Evolutionary conservation across 2,329 filamentous ascomycete species (phyloP).

Genomic region (Epichloe aotearoae): DNA sequence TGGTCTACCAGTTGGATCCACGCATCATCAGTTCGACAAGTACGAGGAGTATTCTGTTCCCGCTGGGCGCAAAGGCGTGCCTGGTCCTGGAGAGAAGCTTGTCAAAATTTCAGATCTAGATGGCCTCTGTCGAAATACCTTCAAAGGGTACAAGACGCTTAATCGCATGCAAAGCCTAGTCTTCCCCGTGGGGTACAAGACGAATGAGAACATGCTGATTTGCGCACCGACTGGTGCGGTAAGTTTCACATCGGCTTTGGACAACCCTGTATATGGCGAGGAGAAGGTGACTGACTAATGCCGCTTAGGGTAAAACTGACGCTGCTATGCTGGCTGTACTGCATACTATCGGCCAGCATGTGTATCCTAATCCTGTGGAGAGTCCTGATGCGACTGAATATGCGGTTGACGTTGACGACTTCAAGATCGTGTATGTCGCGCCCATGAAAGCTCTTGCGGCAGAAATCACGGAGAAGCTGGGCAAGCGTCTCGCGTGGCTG

Average conservation of each 20-base stretch:
- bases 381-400: slow-evolving; percentile 64
- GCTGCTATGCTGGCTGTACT: slow-evolving; percentile 94
- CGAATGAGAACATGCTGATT: slow-evolving; percentile 96
- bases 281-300: background rate
- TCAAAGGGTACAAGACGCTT: slow-evolving; percentile 82
- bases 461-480: slow-evolving; percentile 89
- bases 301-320: slow-evolving; percentile 73
- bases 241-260: slow-evolving; percentile 19
- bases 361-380: slow-evolving; percentile 66
- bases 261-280: background rate
- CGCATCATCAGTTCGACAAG: slow-evolving; percentile 55
- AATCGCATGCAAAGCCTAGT: slow-evolving; percentile 98
- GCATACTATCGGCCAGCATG: slow-evolving; percentile 78
- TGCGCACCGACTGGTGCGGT: slow-evolving; percentile 90
- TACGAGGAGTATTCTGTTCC: slow-evolving; percentile 89
- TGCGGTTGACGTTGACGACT: slow-evolving; percentile 69
- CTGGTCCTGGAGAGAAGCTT: slow-evolving; percentile 61
- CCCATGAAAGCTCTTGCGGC: slow-evolving; percentile 98
- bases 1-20: slow-evolving; percentile 62
- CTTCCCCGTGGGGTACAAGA: slow-evolving; percentile 89
- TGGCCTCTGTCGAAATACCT: slow-evolving; percentile 78
- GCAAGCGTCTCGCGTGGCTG: slow-evolving; percentile 84
- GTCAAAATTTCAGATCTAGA: slow-evolving; percentile 74
- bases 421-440: slow-evolving; percentile 97
- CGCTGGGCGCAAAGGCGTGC: slow-evolving; percentile 61